These are phyloP conservation scores for Sphenostylis stenocarpa DNA, from an alignment of 306 rosid genomes.

Conservation along the genomic window DNA sequence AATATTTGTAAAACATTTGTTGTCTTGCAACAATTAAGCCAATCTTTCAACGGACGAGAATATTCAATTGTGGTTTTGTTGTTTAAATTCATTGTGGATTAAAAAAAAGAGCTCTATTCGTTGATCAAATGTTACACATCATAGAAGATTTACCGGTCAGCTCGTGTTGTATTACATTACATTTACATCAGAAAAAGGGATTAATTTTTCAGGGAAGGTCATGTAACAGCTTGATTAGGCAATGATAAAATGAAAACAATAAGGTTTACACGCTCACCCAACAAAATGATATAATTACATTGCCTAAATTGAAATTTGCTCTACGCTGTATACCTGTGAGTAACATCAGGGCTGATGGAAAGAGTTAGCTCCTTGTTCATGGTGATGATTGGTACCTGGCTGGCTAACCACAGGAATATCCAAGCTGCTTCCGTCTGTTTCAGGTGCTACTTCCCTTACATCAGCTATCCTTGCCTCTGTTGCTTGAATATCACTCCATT, in stretches of 20 bases:
- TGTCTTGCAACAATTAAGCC: not conserved
- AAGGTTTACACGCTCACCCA: constrained; percentile 47
- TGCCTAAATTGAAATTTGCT: constrained; percentile 33
- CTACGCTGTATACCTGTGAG: constrained; percentile 22
- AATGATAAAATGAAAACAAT: constrained; percentile 37
- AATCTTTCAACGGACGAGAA: not conserved
- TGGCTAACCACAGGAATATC: constrained; percentile 91
- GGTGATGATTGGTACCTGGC: constrained; percentile 59
- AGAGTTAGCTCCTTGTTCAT: constrained; percentile 67
- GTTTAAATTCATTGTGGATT: not conserved
- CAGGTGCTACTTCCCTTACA: constrained; percentile 81
- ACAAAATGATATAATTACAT: constrained; percentile 43
- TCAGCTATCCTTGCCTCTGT: constrained; percentile 90
- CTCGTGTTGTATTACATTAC: constrained; percentile 30
- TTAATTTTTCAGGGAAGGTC: constrained; percentile 24
- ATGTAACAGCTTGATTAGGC: constrained; percentile 28
- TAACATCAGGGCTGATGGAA: constrained; percentile 65
- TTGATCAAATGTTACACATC: constrained; percentile 25
- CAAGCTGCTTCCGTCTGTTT: constrained; percentile 80
- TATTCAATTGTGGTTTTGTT: not conserved
- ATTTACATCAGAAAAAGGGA: constrained; percentile 26
- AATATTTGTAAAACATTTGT: not conserved
- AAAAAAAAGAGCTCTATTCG: not conserved
- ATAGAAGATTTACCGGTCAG: constrained; percentile 23
- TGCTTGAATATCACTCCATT: constrained; percentile 97